Percentiles rank a stretch among this genome's conserved stretches.
phyloP scores from a whole-genome alignment of 305 asterid genomes.

The Solanum hybrid region DNA sequence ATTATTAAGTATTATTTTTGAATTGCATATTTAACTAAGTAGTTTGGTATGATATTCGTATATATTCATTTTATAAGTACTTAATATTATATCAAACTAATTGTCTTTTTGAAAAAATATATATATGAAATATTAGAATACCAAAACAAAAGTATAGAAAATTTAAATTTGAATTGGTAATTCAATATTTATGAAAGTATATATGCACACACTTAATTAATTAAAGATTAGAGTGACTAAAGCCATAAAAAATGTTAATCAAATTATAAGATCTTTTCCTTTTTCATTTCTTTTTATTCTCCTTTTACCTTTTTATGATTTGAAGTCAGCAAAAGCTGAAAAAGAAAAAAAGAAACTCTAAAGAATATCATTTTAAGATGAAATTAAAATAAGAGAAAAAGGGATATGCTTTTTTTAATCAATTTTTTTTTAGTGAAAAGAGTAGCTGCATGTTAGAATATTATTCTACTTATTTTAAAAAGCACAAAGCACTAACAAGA shows the following conservation, averaged over 20 bases:
- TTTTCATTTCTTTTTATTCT: neutral
- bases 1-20: too few relatives aligned
- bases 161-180: neutral
- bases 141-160: neutral
- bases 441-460: neutral
- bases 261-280: neutral
- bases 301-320: neutral
- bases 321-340: neutral
- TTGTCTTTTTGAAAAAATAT: neutral
- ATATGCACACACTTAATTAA: neutral
- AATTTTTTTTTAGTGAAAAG: neutral
- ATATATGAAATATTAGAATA: neutral
- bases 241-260: neutral
- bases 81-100: neutral
- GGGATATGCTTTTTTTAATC: neutral
- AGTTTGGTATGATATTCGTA: neutral
- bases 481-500: neutral
- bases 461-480: neutral
- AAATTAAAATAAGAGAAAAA: neutral
- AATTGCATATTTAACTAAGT: neutral
- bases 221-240: neutral
- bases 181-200: neutral
- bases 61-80: neutral
- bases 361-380: neutral
- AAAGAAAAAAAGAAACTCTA: neutral